Conservation (phyloP, 805 yeast genomes). For the Lachancea lanzarotensis region DNA sequence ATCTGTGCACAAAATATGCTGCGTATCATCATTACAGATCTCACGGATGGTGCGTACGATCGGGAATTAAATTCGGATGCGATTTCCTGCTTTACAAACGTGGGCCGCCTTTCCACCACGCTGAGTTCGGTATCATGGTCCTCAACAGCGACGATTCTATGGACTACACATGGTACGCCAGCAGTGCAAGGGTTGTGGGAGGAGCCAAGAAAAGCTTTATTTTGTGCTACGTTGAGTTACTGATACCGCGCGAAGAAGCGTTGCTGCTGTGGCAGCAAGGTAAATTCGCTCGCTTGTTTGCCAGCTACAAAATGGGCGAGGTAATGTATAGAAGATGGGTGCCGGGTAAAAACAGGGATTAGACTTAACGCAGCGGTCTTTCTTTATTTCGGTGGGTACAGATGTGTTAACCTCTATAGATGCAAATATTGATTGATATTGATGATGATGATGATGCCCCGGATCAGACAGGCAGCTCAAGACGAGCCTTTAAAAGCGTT, state of each 20-base stretch:
- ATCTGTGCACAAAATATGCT: slow-evolving; percentile 51
- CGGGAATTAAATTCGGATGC: slow-evolving; percentile 90
- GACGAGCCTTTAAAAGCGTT: slow-evolving; percentile 57
- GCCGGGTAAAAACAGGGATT: slow-evolving; percentile 79
- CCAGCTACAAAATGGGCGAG: slow-evolving; percentile 49
- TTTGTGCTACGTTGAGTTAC: slow-evolving; percentile 57
- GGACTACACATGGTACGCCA: slow-evolving; percentile 57
- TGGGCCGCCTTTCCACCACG: slow-evolving; percentile 96
- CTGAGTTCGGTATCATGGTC: slow-evolving; percentile 65
- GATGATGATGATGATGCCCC: no score
- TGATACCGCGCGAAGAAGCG: slow-evolving; percentile 32
- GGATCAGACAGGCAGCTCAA: neutral
- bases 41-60: slow-evolving; percentile 88
- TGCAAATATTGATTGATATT: no score
- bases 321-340: slow-evolving; percentile 75
- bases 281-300: slow-evolving; percentile 29
- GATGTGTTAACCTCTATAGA: neutral
- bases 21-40: slow-evolving; percentile 85
- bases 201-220: slow-evolving; percentile 79
- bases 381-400: no score
- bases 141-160: slow-evolving; percentile 24
- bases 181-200: slow-evolving; percentile 73
- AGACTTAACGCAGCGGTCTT: slow-evolving; percentile 45
- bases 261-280: slow-evolving; percentile 21
- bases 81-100: slow-evolving; percentile 74